Evolutionary conservation across 1,284 basidiomycete species (phyloP), one percentile per base, ranked within the genome.

Genomic region (Boletellus dicymbophilus): DNA sequence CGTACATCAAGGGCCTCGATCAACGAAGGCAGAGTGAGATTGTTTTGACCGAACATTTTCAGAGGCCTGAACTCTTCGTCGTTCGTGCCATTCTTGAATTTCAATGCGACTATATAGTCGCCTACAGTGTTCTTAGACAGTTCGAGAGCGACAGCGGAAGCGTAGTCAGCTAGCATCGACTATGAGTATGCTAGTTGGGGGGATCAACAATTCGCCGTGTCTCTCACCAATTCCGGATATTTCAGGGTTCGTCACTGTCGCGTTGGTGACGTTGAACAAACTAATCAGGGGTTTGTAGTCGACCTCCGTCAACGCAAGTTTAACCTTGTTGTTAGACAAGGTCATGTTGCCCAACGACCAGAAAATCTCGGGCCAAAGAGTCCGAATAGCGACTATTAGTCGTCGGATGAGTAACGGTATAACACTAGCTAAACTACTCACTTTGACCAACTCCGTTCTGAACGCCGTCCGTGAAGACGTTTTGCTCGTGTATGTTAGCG

Each of bases 211-310:
- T 15, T 1, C n/a, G n/a, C n/a, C n/a, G 33, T 10, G 7, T 54
- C 40, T 31, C 56, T 57, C 30, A 63, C 71, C 70, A 46, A 76
- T 72, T 18, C 69, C 72, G 38, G 62, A 53, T 26, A 75, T 55
- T 28, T 60, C 58, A 1, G 70, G 68, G 52, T 68, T 61, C 9
- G 59, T 57, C 22, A 64, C 51, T 2, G 70, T 67, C 12, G 72
- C 65, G 28, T 72, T 66, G 11, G 74, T 77, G 57, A 81, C 70
- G 52, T 75, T 78, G 67, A 79, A 75, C 27, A 79, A 59, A 45
- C 73, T 73, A 34, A 81, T 70, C 64, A 81, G 78, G 8, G 80
- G 80, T 61, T 80, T 80, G 67, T 81, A 81, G 46, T 75, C 72
- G 20, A 74, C 65, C 46, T 60, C 69, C 39, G 73, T 66, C 49